Percentiles rank a stretch among this genome's conserved stretches.
phyloP scores from a whole-genome alignment of 1,139 yeast genomes.

The Tardiomyces depauwii region DNA sequence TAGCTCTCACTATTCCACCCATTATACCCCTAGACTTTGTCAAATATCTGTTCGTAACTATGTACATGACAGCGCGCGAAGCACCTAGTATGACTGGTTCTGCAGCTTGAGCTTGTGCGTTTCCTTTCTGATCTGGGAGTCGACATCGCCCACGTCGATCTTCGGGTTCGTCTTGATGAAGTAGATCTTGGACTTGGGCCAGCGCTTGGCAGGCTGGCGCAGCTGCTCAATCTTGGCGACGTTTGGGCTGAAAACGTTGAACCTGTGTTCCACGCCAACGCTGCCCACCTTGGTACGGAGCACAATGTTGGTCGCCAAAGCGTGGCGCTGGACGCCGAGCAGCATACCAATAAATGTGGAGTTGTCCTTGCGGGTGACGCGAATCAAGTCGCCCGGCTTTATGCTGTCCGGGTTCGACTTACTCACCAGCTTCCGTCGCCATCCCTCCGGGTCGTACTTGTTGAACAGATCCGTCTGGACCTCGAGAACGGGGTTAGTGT shows the following conservation, averaged over 20 bases:
- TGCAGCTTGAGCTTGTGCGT: too few species aligned
- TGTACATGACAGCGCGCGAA: too few species aligned
- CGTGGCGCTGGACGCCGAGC: conserved; percentile 60
- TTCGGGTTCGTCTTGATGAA: conserved; percentile 68
- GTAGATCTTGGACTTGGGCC: conserved; percentile 71
- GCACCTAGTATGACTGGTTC: too few species aligned
- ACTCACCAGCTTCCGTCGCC: conserved; percentile 53
- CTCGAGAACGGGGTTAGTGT: conserved; percentile 37
- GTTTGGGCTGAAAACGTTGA: conserved; percentile 70
- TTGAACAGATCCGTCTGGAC: conserved; percentile 40
- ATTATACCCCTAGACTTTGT: too few species aligned
- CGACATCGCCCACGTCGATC: conserved; percentile 74
- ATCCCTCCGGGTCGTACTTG: conserved; percentile 62
- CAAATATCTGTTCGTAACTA: too few species aligned
- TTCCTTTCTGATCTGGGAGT: conserved; percentile 15
- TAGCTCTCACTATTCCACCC: too few species aligned
- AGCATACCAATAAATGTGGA: conserved; percentile 68
- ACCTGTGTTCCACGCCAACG: conserved; percentile 70
- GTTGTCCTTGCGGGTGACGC: conserved; percentile 60
- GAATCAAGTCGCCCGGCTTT: conserved; percentile 72
- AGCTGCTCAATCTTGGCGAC: conserved; percentile 64
- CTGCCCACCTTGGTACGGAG: conserved; percentile 71
- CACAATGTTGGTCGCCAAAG: conserved; percentile 58
- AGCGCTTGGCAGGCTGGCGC: conserved; percentile 59
- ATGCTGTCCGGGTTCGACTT: conserved; percentile 38